Percentiles rank a stretch among this genome's conserved stretches.
Conservation (phyloP, 23 red algal species). For the Pyropia yezoensis region DNA sequence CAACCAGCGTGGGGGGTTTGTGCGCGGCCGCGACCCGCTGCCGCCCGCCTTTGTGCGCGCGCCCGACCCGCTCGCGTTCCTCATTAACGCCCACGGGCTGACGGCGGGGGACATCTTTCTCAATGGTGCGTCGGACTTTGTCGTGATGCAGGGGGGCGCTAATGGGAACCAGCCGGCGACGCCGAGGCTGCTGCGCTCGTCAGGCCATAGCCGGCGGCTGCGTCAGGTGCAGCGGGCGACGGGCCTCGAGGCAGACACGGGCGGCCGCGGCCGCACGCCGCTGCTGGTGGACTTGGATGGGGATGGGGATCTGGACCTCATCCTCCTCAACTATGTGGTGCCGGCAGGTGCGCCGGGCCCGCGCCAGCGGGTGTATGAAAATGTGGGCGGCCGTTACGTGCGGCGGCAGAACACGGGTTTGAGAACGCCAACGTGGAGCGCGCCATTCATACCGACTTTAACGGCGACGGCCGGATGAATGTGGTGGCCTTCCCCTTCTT, state of each 20-base stretch:
- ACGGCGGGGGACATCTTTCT: slow-evolving; percentile 4
- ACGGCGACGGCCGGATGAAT: slow-evolving; percentile 37
- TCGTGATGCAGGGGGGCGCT: slow-evolving; percentile 24
- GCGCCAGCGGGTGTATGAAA: slow-evolving; percentile 35
- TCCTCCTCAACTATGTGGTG: slow-evolving; percentile 21
- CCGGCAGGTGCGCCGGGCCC: not conserved
- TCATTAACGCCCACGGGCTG: slow-evolving; percentile 28
- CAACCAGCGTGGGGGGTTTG: slow-evolving; percentile 32
- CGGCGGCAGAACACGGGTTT: slow-evolving; percentile 12
- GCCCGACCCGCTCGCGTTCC: not conserved
- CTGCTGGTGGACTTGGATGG: no score
- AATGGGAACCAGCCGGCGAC: slow-evolving; percentile 10
- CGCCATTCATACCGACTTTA: slow-evolving; percentile 23
- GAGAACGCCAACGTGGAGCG: slow-evolving; percentile 14
- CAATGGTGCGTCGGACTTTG: not conserved
- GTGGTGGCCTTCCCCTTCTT: slow-evolving; percentile 18
- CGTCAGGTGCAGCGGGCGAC: no score
- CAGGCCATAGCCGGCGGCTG: not conserved
- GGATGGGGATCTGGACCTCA: slow-evolving; percentile 44
- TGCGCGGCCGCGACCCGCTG: not conserved
- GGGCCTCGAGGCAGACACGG: not conserved
- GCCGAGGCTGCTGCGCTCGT: slow-evolving; percentile 9
- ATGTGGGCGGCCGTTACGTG: slow-evolving; percentile 2
- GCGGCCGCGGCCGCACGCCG: no score
- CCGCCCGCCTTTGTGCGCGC: no score